Evolutionary conservation across 1,284 basidiomycete genomes (phyloP).

Genomic region (Peniophora sp.): DNA sequence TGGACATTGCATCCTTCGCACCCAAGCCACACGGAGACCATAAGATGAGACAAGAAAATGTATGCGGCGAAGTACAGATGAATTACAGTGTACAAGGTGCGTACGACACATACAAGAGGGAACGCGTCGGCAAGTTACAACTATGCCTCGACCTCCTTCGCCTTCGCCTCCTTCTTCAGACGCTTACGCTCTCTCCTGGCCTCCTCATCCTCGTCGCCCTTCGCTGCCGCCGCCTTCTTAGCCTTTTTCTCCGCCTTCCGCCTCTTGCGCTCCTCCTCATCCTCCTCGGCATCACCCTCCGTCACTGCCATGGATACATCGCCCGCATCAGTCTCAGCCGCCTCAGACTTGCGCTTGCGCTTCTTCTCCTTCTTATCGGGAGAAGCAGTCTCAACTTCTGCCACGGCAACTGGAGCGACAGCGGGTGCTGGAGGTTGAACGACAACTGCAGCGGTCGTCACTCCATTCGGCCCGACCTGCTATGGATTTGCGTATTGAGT

Average conservation of each 20-base stretch:
- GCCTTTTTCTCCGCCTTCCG: conserved; percentile 43
- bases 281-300: conserved; percentile 32
- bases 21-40: no score
- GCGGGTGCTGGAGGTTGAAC: conserved; percentile 26
- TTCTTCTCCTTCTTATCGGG: conserved; percentile 63
- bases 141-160: conserved; percentile 26
- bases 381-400: conserved; percentile 27
- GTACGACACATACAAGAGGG: not conserved
- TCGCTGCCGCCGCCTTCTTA: conserved; percentile 41
- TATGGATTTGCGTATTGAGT: no score
- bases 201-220: conserved; percentile 40
- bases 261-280: conserved; percentile 41
- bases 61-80: no score
- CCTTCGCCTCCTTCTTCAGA: conserved; percentile 54
- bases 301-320: conserved; percentile 35
- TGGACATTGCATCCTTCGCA: no score
- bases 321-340: conserved; percentile 24
- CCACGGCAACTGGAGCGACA: conserved; percentile 31
- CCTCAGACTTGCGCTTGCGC: conserved; percentile 66
- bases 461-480: conserved; percentile 18
- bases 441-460: conserved; percentile 2
- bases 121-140: not conserved
- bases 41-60: no score
- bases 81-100: no score
- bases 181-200: conserved; percentile 53